A percentile compares a stretch with the other conserved stretches of the same genome.
These are phyloP conservation scores for Penicillium polonicum DNA, from an alignment of 2,329 filamentous ascomycete genomes.

Conservation along the genomic window DNA sequence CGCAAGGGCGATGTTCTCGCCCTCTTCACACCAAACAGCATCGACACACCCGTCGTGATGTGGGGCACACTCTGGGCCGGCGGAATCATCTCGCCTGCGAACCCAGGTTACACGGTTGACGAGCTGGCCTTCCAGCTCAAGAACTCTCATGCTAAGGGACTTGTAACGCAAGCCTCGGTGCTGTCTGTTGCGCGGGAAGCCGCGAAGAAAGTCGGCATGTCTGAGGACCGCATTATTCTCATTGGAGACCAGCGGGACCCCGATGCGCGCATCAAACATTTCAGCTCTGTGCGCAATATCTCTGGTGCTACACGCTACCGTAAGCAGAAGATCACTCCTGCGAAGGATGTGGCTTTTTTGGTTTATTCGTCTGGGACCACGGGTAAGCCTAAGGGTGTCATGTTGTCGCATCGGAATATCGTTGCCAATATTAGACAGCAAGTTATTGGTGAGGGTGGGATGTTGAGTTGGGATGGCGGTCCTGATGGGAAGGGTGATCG, in stretches of 20 bases:
- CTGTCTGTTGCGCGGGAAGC: constrained; percentile 66
- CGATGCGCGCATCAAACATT: constrained; percentile 64
- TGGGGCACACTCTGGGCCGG: constrained; percentile 83
- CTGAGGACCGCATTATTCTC: constrained; percentile 69
- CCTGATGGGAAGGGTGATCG: constrained; percentile 65
- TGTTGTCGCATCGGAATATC: constrained; percentile 80
- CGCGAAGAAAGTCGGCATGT: constrained; percentile 67
- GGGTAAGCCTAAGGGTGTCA: constrained; percentile 86
- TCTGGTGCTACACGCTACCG: constrained; percentile 59
- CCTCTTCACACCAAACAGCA: constrained; percentile 79
- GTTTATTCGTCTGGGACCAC: constrained; percentile 91
- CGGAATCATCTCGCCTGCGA: constrained; percentile 78
- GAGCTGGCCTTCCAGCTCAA: constrained; percentile 83
- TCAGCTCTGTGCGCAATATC: constrained; percentile 66
- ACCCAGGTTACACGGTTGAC: constrained; percentile 79
- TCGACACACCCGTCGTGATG: constrained; percentile 75
- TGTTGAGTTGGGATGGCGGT: constrained; percentile 59
- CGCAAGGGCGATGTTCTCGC: constrained; percentile 78
- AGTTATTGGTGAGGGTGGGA: constrained; percentile 52
- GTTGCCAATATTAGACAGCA: constrained; percentile 69
- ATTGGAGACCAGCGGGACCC: constrained; percentile 65
- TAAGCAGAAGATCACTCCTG: constrained; percentile 62
- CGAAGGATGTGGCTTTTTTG: constrained; percentile 75
- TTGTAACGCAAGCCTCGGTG: constrained; percentile 70
- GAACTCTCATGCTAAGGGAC: constrained; percentile 70